Percentiles rank a stretch among this genome's conserved stretches.
phyloP scores from a whole-genome alignment of 129 eudicot species.

The carrot (Daucus carota) region DH1_v3.0 NC_030386.2:29961501-29962000 shows the following conservation, averaged over 20 bases:
- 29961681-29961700: constrained; percentile 61
- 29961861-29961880: constrained; percentile 84
- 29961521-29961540: constrained; percentile 84
- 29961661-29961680: constrained; percentile 82
- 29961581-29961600: constrained; percentile 86
- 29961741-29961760: constrained; percentile 48
- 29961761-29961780: constrained; percentile 74
- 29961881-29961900: constrained; percentile 75
- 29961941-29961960: constrained; percentile 85
- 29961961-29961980: constrained; percentile 56
- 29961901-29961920: constrained; percentile 62
- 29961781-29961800: constrained; percentile 89
- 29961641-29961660: constrained; percentile 56
- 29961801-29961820: constrained; percentile 90
- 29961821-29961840: constrained; percentile 92
- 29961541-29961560: constrained; percentile 65
- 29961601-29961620: constrained; percentile 82
- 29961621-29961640: constrained; percentile 76
- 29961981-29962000: constrained; percentile 79
- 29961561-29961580: constrained; percentile 68
- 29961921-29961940: constrained; percentile 94
- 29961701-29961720: constrained; percentile 50
- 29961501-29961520: constrained; percentile 87
- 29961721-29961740: constrained; percentile 72
- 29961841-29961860: constrained; percentile 75